phyloP scores from a whole-genome alignment of 2,329 filamentous ascomycete genomes.

The Arthroderma uncinatum region DNA sequence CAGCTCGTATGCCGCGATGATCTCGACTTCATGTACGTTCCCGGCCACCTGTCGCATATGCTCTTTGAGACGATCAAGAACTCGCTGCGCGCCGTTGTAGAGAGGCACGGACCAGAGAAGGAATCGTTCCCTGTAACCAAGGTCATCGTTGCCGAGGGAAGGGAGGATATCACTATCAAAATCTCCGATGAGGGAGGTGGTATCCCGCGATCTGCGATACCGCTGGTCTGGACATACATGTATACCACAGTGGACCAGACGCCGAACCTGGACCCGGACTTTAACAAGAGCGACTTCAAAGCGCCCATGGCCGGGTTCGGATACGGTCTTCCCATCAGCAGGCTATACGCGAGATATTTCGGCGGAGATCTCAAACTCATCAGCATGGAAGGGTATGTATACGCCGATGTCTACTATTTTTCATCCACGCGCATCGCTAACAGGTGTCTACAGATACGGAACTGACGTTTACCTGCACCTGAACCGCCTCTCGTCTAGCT shows the following conservation, averaged over 20 bases:
- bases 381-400: slow-evolving; percentile 91
- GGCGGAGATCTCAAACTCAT: slow-evolving; percentile 95
- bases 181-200: slow-evolving; percentile 93
- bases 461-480: slow-evolving; percentile 98
- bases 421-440: slow-evolving; percentile 12
- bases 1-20: slow-evolving; percentile 91
- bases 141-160: slow-evolving; percentile 92
- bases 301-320: slow-evolving; percentile 98
- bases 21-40: slow-evolving; percentile 98
- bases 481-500: slow-evolving; percentile 88
- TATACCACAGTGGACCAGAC: slow-evolving; percentile 97
- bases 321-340: slow-evolving; percentile 90
- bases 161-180: slow-evolving; percentile 98
- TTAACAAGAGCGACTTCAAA: slow-evolving; percentile 98
- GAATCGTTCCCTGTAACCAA: slow-evolving; percentile 95
- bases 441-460: slow-evolving; percentile 57
- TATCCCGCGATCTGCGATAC: slow-evolving; percentile 84
- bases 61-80: slow-evolving; percentile 99
- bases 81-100: slow-evolving; percentile 89
- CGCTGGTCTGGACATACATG: slow-evolving; percentile 99
- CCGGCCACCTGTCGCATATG: slow-evolving; percentile 98
- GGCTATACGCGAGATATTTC: slow-evolving; percentile 93
- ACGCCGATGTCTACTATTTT: background rate
- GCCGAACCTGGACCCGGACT: slow-evolving; percentile 88
- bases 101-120: slow-evolving; percentile 87